Base-by-base conservation (phyloP, 2,329 filamentous ascomycete genomes). In the Ramularia endophylla region DNA sequence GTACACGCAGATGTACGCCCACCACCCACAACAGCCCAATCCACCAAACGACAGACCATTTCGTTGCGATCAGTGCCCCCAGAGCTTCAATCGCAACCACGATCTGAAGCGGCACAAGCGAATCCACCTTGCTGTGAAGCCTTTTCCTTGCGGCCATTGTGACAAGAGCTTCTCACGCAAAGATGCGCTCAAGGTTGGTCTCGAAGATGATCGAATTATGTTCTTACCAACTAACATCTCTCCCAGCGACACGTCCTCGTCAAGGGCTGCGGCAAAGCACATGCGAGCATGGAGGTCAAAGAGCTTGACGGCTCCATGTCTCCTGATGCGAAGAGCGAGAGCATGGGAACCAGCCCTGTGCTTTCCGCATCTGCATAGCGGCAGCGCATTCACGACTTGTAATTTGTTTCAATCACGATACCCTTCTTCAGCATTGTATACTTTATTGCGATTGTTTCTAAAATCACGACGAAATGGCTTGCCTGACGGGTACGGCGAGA, bases 101-200 rank as follows among this genome's bases (percentile, higher is more conserved):
- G 92, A 97, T 59, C 66, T 97, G 55, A 98, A 98, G 68, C 78
- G 92, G 38, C 92, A 98, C 64, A 95, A 95, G 72, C 74, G 88
- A 36, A 97, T 97, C 44, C 92, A 98, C 65, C 67, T 97, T 43
- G 86, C 88, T 0, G 87, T 97, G 29, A 98, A 98, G 72, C 92
- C 92, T 0, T 97, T 90, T 63, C 89, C 89, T 0, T 98, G 92
- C 63, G 78, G 72, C 5, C 83, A 84, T 58, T 98, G 92, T 62
- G 88, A 94, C 47, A 97, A 97, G 76, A 92, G 86, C 61, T 98
- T 98, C 59, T 95, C 89, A 3, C 77, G 92, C 45, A 97, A 97
- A 63, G 92, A 97, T 65, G 92, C 92, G 8, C 71, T 98, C 20
- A 97, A 97, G 85, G 92, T 97, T 70, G 56, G 78, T 69, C 31